These are phyloP conservation scores for Alnus glutinosa DNA, from an alignment of 306 rosid genomes.

Conservation along the genomic window DNA sequence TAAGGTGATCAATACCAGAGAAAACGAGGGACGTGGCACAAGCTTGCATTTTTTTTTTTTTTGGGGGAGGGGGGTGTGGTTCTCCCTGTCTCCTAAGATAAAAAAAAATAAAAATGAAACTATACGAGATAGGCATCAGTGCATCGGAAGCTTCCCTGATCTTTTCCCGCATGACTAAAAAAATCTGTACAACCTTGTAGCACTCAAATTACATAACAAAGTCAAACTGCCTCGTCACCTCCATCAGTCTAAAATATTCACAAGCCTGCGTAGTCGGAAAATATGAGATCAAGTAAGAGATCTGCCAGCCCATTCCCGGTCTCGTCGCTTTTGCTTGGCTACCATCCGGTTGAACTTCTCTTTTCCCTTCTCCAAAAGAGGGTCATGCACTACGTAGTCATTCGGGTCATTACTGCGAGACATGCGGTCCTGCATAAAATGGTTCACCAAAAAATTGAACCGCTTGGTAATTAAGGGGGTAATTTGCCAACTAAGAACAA, in stretches of 20 bases:
- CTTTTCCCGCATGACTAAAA: neutral
- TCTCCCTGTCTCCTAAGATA: neutral
- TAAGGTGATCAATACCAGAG: neutral
- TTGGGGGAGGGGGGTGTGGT: neutral
- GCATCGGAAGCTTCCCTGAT: constrained; percentile 6
- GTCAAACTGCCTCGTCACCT: neutral
- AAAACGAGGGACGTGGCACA: neutral
- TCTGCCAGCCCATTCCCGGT: constrained; percentile 60
- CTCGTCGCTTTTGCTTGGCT: constrained; percentile 79
- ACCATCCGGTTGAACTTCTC: constrained; percentile 89
- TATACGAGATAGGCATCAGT: neutral
- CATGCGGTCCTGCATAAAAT: constrained; percentile 72
- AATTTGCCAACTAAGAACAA: neutral
- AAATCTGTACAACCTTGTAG: neutral
- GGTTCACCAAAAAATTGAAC: neutral
- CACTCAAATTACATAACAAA: neutral
- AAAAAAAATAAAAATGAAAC: neutral
- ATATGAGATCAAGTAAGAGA: constrained; percentile 46
- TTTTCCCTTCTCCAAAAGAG: constrained; percentile 93
- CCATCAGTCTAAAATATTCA: neutral
- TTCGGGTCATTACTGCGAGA: constrained; percentile 77
- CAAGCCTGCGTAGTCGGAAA: constrained; percentile 1
- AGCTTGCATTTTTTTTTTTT: neutral
- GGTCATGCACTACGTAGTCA: constrained; percentile 87
- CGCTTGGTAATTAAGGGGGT: neutral